Evolutionary conservation across 1,139 yeast species (phyloP).

Genomic region (Hemisphaericaspora xylanilytica): DNA sequence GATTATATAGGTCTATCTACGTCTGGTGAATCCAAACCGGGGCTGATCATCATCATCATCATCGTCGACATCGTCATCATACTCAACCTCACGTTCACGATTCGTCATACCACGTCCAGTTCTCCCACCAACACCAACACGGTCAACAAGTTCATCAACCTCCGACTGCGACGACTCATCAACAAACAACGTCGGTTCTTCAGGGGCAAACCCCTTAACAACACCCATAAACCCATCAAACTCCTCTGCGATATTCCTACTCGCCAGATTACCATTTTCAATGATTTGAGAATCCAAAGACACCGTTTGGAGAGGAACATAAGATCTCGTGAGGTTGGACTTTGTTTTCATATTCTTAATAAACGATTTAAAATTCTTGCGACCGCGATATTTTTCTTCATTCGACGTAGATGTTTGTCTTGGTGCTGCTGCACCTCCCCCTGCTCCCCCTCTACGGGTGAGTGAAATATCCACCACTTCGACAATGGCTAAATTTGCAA

Average conservation of each 20-base stretch:
- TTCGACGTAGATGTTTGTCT: too few relatives aligned
- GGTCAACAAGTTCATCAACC: neutral
- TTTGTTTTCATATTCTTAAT: conserved; percentile 25
- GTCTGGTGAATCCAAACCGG: conserved; percentile 33
- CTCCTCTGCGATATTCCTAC: conserved; percentile 18
- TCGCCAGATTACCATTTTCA: neutral
- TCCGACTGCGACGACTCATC: conserved; percentile 17
- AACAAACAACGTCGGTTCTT: conserved; percentile 18
- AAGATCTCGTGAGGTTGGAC: conserved; percentile 24
- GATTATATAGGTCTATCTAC: conserved; percentile 16
- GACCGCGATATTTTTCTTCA: conserved; percentile 19
- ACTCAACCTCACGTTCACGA: too few relatives aligned
- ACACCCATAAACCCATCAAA: conserved; percentile 27
- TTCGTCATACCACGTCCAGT: too few relatives aligned
- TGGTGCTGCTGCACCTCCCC: too few relatives aligned
- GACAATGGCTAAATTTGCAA: conserved; percentile 32
- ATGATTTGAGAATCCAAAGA: conserved; percentile 14
- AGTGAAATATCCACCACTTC: conserved; percentile 30
- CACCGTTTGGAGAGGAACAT: conserved; percentile 23
- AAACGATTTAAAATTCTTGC: conserved; percentile 41
- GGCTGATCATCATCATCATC: conserved; percentile 38
- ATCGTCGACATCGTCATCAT: conserved; percentile 27
- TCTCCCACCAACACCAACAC: neutral
- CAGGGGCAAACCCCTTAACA: conserved; percentile 19
- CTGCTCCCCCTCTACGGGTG: too few relatives aligned